These are phyloP conservation scores for Pyrrhoderma noxium DNA, from an alignment of 1,284 basidiomycete genomes.

Conservation along the genomic window DNA sequence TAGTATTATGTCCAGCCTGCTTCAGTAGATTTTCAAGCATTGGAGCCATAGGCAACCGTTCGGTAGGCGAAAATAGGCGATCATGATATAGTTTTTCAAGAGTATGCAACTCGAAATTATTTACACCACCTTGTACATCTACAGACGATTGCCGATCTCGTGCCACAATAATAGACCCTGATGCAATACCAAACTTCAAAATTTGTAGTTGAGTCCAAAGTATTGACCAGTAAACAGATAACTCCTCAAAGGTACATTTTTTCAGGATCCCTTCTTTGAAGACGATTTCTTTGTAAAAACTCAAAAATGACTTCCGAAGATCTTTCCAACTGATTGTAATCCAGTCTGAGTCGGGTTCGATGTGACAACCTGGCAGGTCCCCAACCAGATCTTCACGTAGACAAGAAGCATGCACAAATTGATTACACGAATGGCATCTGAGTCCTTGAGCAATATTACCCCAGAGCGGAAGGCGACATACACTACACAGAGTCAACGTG, in stretches of 20 bases:
- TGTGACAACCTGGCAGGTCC: slow-evolving; percentile 33
- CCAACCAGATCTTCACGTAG: slow-evolving; percentile 25
- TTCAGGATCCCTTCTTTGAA: slow-evolving; percentile 38
- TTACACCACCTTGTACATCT: slow-evolving; percentile 29
- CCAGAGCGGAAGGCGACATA: slow-evolving; percentile 68
- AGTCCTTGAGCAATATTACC: slow-evolving; percentile 56
- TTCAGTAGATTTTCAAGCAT: slow-evolving; percentile 47
- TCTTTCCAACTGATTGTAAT: slow-evolving; percentile 44
- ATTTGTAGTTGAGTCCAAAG: slow-evolving; percentile 64
- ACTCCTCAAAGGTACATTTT: slow-evolving; percentile 54
- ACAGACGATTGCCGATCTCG: slow-evolving; percentile 28
- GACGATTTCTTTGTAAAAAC: slow-evolving; percentile 41
- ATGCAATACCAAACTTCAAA: slow-evolving; percentile 53
- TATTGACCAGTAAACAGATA: slow-evolving; percentile 48
- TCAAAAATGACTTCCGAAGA: slow-evolving; percentile 48
- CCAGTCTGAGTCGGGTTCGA: slow-evolving; percentile 35
- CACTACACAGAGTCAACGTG: slow-evolving; percentile 58
- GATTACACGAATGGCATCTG: slow-evolving; percentile 54
- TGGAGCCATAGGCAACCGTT: slow-evolving; percentile 34
- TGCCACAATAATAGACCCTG: slow-evolving; percentile 51
- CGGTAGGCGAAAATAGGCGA: slow-evolving; percentile 35
- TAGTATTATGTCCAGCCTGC: slow-evolving; percentile 30
- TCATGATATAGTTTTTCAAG: slow-evolving; percentile 45
- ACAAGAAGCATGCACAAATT: slow-evolving; percentile 57
- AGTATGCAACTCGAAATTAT: slow-evolving; percentile 55